Percentiles rank a stretch among this genome's conserved stretches.
Conservation (phyloP, 2,329 filamentous ascomycete species). For the Chaetomium sp. region DNA sequence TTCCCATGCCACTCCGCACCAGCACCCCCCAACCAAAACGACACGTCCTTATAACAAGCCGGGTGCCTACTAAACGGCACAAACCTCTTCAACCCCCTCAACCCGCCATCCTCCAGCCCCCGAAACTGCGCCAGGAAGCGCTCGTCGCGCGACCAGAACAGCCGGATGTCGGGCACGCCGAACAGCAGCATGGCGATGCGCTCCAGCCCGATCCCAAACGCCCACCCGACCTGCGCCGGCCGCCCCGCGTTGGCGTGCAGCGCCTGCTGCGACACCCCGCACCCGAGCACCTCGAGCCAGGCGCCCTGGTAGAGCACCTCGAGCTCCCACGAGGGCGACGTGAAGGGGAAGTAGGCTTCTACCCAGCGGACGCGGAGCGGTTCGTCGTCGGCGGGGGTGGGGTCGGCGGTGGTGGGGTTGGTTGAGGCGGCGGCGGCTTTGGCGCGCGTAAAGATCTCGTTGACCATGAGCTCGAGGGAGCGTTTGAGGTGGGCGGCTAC, state of each 20-base stretch:
- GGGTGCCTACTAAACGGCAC: slow-evolving; percentile 90
- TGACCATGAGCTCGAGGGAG: slow-evolving; percentile 85
- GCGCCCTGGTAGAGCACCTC: slow-evolving; percentile 93
- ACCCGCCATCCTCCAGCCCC: slow-evolving; percentile 55
- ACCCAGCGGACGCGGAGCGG: slow-evolving; percentile 90
- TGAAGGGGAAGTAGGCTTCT: slow-evolving; percentile 97
- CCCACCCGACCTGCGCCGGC: slow-evolving; percentile 81
- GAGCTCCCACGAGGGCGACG: slow-evolving; percentile 91
- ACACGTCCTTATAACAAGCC: slow-evolving; percentile 85
- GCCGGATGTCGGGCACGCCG: slow-evolving; percentile 90
- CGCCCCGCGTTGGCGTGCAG: slow-evolving; percentile 77
- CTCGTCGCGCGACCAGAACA: slow-evolving; percentile 89
- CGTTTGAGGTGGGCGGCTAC: slow-evolving; percentile 84
- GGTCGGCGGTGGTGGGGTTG: slow-evolving; percentile 23
- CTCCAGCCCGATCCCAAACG: slow-evolving; percentile 91
- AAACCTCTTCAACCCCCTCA: slow-evolving; percentile 62
- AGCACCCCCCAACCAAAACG: slow-evolving; percentile 75
- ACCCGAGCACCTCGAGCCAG: slow-evolving; percentile 96
- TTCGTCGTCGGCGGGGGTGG: slow-evolving; percentile 46
- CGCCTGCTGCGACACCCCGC: slow-evolving; percentile 82
- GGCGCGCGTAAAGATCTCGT: slow-evolving; percentile 82
- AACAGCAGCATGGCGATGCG: slow-evolving; percentile 97
- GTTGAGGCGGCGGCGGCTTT: slow-evolving; percentile 60
- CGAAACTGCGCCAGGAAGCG: slow-evolving; percentile 87
- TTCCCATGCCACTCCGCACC: slow-evolving; percentile 79